These are phyloP conservation scores for Forsythia suspensa DNA, from an alignment of 257 asterid species.

Conservation along the genomic window DNA sequence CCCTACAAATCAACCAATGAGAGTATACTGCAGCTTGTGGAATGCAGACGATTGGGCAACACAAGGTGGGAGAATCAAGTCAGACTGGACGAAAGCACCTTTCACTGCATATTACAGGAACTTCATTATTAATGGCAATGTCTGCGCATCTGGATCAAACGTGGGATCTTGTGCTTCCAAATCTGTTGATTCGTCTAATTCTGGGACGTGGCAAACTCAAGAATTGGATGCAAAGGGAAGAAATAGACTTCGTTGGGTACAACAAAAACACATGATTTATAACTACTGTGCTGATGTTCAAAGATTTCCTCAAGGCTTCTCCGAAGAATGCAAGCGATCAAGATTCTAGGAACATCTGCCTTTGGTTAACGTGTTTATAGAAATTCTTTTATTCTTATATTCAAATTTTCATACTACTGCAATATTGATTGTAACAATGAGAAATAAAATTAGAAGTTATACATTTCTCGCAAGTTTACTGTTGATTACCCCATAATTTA, in stretches of 20 bases:
- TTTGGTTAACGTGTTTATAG: neutral
- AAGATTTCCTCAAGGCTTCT: constrained; percentile 42
- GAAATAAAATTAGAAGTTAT: too few relatives aligned
- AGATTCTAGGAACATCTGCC: constrained; percentile 14
- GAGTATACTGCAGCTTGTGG: constrained; percentile 42
- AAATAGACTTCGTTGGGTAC: constrained; percentile 46
- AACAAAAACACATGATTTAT: constrained; percentile 35
- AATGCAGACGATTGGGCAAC: constrained; percentile 55
- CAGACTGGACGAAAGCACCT: constrained; percentile 38
- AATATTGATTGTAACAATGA: neutral
- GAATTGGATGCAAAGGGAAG: constrained; percentile 38
- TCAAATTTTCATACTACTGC: too few relatives aligned
- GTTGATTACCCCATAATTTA: neutral
- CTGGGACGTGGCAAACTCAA: constrained; percentile 36
- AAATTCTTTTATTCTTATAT: neutral
- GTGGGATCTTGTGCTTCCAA: constrained; percentile 11
- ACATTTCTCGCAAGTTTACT: neutral
- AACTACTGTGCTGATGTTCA: constrained; percentile 38
- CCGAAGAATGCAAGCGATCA: constrained; percentile 45
- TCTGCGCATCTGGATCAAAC: constrained; percentile 22
- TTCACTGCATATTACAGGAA: constrained; percentile 29
- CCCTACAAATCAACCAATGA: constrained; percentile 41
- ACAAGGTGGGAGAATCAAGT: constrained; percentile 46
- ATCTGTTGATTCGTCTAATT: constrained; percentile 1
- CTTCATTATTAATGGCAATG: constrained; percentile 21